Percentiles rank a stretch among this genome's conserved stretches.
These are phyloP conservation scores for Aristolochia fimbriata DNA, from an alignment of 164 flowering plant species.

Conservation along the genomic window DNA sequence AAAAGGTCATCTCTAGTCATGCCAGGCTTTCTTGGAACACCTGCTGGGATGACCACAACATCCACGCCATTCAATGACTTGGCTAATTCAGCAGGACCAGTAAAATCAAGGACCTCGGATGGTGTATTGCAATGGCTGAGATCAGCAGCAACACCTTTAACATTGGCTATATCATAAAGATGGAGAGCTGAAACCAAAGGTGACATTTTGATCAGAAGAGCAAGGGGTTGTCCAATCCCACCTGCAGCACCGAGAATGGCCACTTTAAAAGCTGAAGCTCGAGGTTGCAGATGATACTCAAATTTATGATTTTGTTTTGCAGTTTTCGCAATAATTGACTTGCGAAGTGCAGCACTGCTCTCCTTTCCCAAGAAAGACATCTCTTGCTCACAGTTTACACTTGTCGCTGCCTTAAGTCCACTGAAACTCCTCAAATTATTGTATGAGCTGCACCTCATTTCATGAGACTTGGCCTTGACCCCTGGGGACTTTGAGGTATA, in stretches of 20 bases:
- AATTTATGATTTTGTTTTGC: background rate
- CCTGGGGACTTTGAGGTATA: background rate
- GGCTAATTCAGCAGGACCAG: slow-evolving; percentile 10
- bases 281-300: slow-evolving; percentile 3
- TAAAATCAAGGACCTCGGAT: slow-evolving; percentile 8
- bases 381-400: slow-evolving; percentile 8
- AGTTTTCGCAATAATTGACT: background rate
- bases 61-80: slow-evolving; percentile 54
- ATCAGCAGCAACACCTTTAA: slow-evolving; percentile 14
- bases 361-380: slow-evolving; percentile 13
- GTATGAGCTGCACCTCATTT: slow-evolving; percentile 1
- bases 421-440: slow-evolving; percentile 7
- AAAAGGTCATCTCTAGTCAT: slow-evolving; percentile 82
- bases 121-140: slow-evolving; percentile 14
- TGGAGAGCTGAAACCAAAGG: slow-evolving; percentile 11
- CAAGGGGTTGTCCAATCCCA: slow-evolving; percentile 31
- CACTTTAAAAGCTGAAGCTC: slow-evolving; percentile 20
- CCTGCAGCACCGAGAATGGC: slow-evolving; percentile 36
- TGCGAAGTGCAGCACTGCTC: slow-evolving; percentile 5
- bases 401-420: slow-evolving; percentile 9
- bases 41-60: slow-evolving; percentile 93
- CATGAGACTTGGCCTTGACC: background rate
- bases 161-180: slow-evolving; percentile 15
- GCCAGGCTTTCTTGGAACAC: slow-evolving; percentile 96
- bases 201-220: slow-evolving; percentile 14